Percentiles rank a stretch among this genome's conserved stretches.
Conservation (phyloP, 2,329 filamentous ascomycete genomes). For the Cladosporium phlei region DNA sequence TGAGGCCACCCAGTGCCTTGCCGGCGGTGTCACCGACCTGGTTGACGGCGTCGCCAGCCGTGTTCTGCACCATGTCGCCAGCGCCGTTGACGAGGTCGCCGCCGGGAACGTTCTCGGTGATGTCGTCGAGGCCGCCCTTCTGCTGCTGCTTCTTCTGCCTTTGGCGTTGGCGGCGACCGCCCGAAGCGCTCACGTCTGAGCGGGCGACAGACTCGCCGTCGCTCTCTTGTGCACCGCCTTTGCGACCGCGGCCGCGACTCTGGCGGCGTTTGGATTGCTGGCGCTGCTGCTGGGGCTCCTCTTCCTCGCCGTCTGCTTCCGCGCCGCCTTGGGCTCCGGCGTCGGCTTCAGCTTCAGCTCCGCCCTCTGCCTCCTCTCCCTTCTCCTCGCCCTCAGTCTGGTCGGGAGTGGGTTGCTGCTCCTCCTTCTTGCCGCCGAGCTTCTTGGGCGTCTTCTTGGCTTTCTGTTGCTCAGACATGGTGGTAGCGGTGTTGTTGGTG, state of each 20-base stretch:
- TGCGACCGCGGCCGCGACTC: conserved; percentile 47
- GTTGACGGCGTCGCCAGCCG: conserved; percentile 44
- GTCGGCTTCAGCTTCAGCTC: conserved; percentile 38
- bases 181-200: conserved; percentile 49
- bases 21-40: conserved; percentile 42
- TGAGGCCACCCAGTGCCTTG: conserved; percentile 46
- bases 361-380: conserved; percentile 38
- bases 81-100: conserved; percentile 50
- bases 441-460: conserved; percentile 47
- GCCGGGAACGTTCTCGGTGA: conserved; percentile 51
- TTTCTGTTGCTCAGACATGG: conserved; percentile 9
- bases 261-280: conserved; percentile 41
- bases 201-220: conserved; percentile 53
- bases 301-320: conserved; percentile 34
- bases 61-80: conserved; percentile 53
- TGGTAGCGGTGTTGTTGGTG: background rate
- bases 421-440: conserved; percentile 41
- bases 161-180: conserved; percentile 54
- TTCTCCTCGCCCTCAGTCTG: conserved; percentile 41
- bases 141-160: conserved; percentile 44
- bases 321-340: conserved; percentile 41
- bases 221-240: conserved; percentile 36
- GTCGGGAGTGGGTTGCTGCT: conserved; percentile 45
- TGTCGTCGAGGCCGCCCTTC: conserved; percentile 49
- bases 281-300: conserved; percentile 42